Conservation (phyloP, 305 asterid species). For the Andrographis paniculata region DNA sequence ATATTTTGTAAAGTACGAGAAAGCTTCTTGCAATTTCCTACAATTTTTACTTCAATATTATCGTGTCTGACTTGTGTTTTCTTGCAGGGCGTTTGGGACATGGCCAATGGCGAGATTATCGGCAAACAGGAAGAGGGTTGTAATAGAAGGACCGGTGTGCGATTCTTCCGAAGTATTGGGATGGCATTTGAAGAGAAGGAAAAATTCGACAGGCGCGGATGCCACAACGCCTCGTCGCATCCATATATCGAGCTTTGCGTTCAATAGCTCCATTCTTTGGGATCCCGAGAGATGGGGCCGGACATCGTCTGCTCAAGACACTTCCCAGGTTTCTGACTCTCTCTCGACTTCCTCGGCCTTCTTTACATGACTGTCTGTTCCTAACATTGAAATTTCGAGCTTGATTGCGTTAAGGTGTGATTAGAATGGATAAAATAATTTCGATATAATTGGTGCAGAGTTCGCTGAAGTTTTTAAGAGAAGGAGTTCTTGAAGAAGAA, state of each 20-base stretch:
- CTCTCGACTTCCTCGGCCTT: too few relatives aligned
- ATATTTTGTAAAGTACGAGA: too few relatives aligned
- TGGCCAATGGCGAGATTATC: slow-evolving; percentile 71
- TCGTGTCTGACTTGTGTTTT: too few relatives aligned
- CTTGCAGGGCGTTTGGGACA: slow-evolving; percentile 69
- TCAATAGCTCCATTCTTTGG: slow-evolving; percentile 89
- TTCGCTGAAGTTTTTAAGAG: slow-evolving; percentile 44
- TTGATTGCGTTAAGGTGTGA: too few relatives aligned
- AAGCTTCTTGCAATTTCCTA: too few relatives aligned
- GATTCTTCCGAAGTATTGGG: slow-evolving; percentile 66
- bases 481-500: slow-evolving; percentile 71
- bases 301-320: slow-evolving; percentile 59
- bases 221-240: slow-evolving; percentile 34
- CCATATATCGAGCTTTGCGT: slow-evolving; percentile 77
- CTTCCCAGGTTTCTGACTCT: slow-evolving; percentile 43
- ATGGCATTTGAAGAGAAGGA: slow-evolving; percentile 73
- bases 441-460: slow-evolving; percentile 25
- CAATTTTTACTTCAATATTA: too few relatives aligned
- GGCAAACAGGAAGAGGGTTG: slow-evolving; percentile 50
- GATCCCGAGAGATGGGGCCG: slow-evolving; percentile 99
- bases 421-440: too few relatives aligned
- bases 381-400: too few relatives aligned
- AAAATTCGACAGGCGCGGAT: slow-evolving; percentile 44
- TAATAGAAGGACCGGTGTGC: slow-evolving; percentile 71
- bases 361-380: too few relatives aligned